Conservation (phyloP, 192 early-diverging fungal genomes). For the Fimicolochytrium jonesii region DNA sequence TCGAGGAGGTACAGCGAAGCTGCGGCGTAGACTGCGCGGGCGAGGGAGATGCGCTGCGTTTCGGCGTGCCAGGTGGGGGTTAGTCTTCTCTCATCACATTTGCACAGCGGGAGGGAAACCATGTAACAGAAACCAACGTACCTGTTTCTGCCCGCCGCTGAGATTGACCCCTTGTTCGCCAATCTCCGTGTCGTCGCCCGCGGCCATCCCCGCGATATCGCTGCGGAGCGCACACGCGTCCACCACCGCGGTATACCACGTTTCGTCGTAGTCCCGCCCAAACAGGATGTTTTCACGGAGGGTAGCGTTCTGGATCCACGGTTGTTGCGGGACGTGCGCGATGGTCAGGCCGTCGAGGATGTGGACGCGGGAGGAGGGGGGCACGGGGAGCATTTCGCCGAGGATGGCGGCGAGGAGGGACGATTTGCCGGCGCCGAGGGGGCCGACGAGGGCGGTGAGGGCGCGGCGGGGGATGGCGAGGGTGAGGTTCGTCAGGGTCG, state of each 20-base stretch:
- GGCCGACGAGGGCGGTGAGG: too few relatives aligned
- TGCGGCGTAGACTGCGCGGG: conserved; percentile 35
- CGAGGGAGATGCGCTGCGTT: conserved; percentile 76
- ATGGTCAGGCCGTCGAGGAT: conserved; percentile 46
- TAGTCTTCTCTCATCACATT: too few relatives aligned
- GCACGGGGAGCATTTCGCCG: conserved; percentile 81
- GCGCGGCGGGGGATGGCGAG: too few relatives aligned
- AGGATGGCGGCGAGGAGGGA: conserved; percentile 73
- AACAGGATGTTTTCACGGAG: conserved; percentile 37
- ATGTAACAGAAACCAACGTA: too few relatives aligned
- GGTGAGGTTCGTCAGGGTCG: too few relatives aligned
- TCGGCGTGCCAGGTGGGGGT: too few relatives aligned
- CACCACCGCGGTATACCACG: background rate
- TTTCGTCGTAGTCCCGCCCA: too few relatives aligned
- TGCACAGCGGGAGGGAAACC: too few relatives aligned
- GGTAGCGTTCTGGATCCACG: conserved; percentile 35
- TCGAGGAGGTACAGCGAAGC: conserved; percentile 41
- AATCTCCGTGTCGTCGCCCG: conserved; percentile 33
- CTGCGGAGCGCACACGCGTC: conserved; percentile 19
- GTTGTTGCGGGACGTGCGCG: conserved; percentile 38
- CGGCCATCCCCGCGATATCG: conserved; percentile 30
- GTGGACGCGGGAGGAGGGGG: background rate
- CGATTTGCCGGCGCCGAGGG: conserved; percentile 74
- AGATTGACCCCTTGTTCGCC: conserved; percentile 86
- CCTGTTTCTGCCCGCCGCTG: conserved; percentile 93